Evolutionary conservation across 2,329 filamentous ascomycete genomes (phyloP), one percentile per base, ranked within the genome.

Genomic region (Claviceps spartinae): DNA sequence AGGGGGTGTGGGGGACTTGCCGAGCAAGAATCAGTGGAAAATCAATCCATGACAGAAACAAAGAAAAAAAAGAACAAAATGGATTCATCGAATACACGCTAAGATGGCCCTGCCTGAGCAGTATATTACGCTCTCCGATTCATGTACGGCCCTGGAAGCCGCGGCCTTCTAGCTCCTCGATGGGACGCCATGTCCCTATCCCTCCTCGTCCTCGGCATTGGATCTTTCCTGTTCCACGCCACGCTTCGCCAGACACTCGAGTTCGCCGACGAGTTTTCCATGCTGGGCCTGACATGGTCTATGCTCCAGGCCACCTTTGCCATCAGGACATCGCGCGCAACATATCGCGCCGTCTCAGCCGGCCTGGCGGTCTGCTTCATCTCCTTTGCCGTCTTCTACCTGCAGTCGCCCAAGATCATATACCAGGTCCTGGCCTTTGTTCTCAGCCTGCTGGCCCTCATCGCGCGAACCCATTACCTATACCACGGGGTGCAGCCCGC

Each of bases 251-350:
- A 71, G 48, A 60, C 60, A 1, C 60, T 70, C 5, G 67, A 75
- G 56, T 72, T 72, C 54, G 71, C 69, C 55, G 78, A 81, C 57
- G 78, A 82, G 57, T 64, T 81, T n/a, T 74, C 75, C 51, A 81
- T 80, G 78, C 70, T 80, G 34, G 63, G 76, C 13, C 69, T 79
- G 4, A 71, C 70, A 22, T 75, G 72, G 54, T 67, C 75, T 0
- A 68, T 81, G 51, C 66, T 81, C 5, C 74, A 78, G 47, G 71
- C 72, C 48, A 63, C 74, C 4, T 68, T 72, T 52, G 73, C 71
- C 13, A 66, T 69, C 38, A 66, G 72, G 44, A 69, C 73, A 30
- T 63, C 72, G 5, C 62, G 67, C 6, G 50, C 62, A 2, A 63
- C 64, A 16, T 53, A 55, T 34, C 60, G 55, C 6, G 37, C 61